phyloP scores from a whole-genome alignment of 441 rosid genomes.

The Pelargonium cotyledonis region DNA sequence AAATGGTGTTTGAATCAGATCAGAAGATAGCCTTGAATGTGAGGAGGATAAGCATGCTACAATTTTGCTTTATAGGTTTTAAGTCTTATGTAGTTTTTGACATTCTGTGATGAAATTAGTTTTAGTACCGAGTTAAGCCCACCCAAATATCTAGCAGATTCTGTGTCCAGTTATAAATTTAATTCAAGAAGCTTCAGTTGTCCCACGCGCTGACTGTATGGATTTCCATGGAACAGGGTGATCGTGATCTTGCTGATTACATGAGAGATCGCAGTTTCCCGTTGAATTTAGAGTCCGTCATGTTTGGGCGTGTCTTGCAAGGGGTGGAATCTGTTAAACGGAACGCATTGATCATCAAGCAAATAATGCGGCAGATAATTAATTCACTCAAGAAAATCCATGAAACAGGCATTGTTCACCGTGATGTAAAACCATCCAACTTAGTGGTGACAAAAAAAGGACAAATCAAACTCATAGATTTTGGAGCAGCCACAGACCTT shows the following conservation, averaged over 20 bases:
- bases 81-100: neutral
- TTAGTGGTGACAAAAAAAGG: constrained; percentile 89
- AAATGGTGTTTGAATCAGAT: no score
- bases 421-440: constrained; percentile 90
- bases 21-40: neutral
- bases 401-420: constrained; percentile 80
- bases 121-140: neutral
- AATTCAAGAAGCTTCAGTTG: constrained; percentile 15
- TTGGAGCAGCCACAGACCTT: constrained; percentile 96
- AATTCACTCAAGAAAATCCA: constrained; percentile 84
- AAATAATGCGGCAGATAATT: constrained; percentile 83
- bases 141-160: neutral
- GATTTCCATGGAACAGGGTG: constrained; percentile 56
- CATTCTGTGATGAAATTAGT: constrained; percentile 10
- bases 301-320: constrained; percentile 78
- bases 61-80: neutral
- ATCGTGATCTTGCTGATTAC: constrained; percentile 76
- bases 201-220: constrained; percentile 26
- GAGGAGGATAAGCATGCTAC: neutral
- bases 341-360: constrained; percentile 79
- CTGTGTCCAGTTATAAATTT: constrained; percentile 12
- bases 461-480: constrained; percentile 87
- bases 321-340: constrained; percentile 72
- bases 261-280: constrained; percentile 86
- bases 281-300: constrained; percentile 64